Conservation (phyloP, 2,329 filamentous ascomycete species). For the Penicillium sp. region DNA sequence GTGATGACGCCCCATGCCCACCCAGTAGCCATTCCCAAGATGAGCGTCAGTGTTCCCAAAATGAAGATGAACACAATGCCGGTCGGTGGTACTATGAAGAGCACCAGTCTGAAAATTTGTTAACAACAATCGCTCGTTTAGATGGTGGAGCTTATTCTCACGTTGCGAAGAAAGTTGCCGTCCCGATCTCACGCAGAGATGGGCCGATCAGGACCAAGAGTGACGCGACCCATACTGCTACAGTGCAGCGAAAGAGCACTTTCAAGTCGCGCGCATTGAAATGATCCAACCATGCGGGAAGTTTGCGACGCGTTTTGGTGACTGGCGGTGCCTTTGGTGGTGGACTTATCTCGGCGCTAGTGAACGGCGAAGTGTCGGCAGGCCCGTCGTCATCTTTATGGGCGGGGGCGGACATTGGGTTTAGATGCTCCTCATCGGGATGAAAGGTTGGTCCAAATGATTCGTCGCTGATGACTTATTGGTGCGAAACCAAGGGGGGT, state of each 20-base stretch:
- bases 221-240: constrained; percentile 48
- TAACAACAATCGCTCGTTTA: constrained; percentile 7
- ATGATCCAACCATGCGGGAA: constrained; percentile 41
- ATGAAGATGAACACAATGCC: constrained; percentile 50
- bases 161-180: constrained; percentile 49
- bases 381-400: constrained; percentile 7
- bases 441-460: neutral
- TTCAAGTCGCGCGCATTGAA: constrained; percentile 52
- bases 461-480: neutral
- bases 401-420: constrained; percentile 10
- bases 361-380: constrained; percentile 4
- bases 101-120: constrained; percentile 30
- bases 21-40: constrained; percentile 49
- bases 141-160: constrained; percentile 8
- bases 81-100: constrained; percentile 49
- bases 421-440: neutral
- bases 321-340: constrained; percentile 4
- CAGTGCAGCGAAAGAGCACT: constrained; percentile 48
- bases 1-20: constrained; percentile 54
- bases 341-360: constrained; percentile 7
- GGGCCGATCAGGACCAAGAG: constrained; percentile 52
- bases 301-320: constrained; percentile 13
- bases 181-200: constrained; percentile 41
- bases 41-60: constrained; percentile 43
- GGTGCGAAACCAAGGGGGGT: neutral